Evolutionary conservation across 2,329 filamentous ascomycete genomes (phyloP), one percentile per base, ranked within the genome.

Genomic region (Claviceps lovelessii): DNA sequence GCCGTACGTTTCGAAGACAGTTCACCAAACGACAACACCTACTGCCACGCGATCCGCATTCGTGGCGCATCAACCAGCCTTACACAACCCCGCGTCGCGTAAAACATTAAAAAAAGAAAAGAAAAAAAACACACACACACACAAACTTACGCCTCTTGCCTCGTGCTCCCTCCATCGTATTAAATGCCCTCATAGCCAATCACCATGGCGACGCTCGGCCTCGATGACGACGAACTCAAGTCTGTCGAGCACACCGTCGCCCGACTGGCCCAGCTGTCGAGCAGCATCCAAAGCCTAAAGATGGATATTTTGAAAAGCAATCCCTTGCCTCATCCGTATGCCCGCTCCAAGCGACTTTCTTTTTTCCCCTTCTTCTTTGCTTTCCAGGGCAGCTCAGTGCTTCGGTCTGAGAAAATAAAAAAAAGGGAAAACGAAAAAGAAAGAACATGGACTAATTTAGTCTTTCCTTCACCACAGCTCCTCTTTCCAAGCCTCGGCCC

Each of bases 201-300:
- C n/a, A n/a, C 29, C 46, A 73, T 73, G 71, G 68, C 70, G 48
- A 65, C 69, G 29, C 70, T 81, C n/a, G 73, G 74, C 37, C 68
- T 82, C 35, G 73, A 72, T 39, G 73, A 74, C 33, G 80, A 83
- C 23, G 81, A 85, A 67, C 72, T 83, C 60, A 86, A 84, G 69
- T 76, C 79, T 45, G 76, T 90, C 31, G 86, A 90, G 63, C 79
- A 85, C 68, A 81, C 83, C 33, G 80, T 86, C 45, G 79, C 83
- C 62, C 78, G 84, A 33, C 75, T 90, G 28, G 76, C 76, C 49
- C 83, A 88, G 64, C 76, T 90, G 29, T 80, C 82, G 4, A 83
- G 78, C 66, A 87, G 80, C 61, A 79, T 90, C 23, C 76, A 72
- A 55, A 85, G 83, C 45, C 72, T 90, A 28, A 78, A 80, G 61